These are phyloP conservation scores for Rhizophagus prolifer DNA, from an alignment of 192 early-diverging fungal genomes.

Conservation along the genomic window DNA sequence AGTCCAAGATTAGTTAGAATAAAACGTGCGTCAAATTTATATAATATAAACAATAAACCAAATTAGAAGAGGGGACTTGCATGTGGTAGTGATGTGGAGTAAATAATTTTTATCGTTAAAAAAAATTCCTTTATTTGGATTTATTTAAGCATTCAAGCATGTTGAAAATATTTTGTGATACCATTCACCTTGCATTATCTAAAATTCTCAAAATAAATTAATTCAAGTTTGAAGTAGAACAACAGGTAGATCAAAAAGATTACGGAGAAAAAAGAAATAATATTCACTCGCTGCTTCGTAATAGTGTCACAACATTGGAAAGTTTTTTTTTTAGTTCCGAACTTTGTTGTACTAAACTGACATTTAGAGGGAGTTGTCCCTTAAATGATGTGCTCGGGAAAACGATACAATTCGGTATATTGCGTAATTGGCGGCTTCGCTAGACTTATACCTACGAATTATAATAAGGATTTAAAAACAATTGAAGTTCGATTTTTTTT, in stretches of 20 bases:
- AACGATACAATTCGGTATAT: background rate
- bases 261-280: background rate
- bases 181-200: background rate
- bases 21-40: background rate
- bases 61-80: background rate
- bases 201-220: background rate
- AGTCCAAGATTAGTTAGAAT: background rate
- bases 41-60: background rate
- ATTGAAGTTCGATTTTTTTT: no score
- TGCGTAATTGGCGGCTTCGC: no score
- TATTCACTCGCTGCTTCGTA: background rate
- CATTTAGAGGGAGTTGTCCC: no score
- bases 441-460: no score
- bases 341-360: background rate
- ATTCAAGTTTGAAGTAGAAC: background rate
- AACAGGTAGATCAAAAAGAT: background rate
- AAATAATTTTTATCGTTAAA: background rate
- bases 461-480: no score
- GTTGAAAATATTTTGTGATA: background rate
- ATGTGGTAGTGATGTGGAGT: background rate
- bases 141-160: background rate
- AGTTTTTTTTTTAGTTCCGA: background rate
- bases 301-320: background rate
- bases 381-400: background rate
- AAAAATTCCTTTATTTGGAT: background rate